Conservation (phyloP, 179 eudicot genomes). For the Nepenthes alata region DNA sequence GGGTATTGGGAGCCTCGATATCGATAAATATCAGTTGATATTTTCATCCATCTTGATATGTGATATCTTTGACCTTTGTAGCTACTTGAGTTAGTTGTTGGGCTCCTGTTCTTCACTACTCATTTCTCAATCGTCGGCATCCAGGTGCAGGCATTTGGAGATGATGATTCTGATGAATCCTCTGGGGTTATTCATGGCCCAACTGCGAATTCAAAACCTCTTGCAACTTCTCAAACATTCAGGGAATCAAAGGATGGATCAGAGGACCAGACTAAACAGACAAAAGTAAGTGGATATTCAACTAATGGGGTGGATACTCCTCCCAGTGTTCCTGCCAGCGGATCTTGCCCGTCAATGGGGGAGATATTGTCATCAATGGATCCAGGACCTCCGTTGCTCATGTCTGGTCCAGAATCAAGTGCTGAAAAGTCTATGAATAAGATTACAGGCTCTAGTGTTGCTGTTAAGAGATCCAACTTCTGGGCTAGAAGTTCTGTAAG, state of each 20-base stretch:
- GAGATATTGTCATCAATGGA: slow-evolving; percentile 74
- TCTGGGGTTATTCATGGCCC: slow-evolving; percentile 29
- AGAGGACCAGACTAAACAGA: slow-evolving; percentile 31
- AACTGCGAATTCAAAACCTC: slow-evolving; percentile 37
- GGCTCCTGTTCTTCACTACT: neutral
- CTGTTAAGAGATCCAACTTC: slow-evolving; percentile 54
- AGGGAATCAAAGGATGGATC: slow-evolving; percentile 30
- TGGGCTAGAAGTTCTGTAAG: slow-evolving; percentile 86
- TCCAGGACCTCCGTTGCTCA: slow-evolving; percentile 61
- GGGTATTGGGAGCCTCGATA: no score
- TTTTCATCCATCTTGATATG: no score
- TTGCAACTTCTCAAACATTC: slow-evolving; percentile 24
- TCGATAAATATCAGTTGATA: no score
- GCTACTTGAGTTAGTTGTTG: neutral
- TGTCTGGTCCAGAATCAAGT: slow-evolving; percentile 41
- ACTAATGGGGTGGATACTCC: slow-evolving; percentile 28
- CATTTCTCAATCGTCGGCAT: slow-evolving; percentile 8
- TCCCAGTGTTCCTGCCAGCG: slow-evolving; percentile 26
- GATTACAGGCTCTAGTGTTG: slow-evolving; percentile 29
- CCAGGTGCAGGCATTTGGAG: slow-evolving; percentile 45
- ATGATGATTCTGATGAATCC: slow-evolving; percentile 67
- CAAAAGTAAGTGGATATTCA: slow-evolving; percentile 26
- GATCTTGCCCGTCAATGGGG: slow-evolving; percentile 66
- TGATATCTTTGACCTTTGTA: no score
- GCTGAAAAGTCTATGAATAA: slow-evolving; percentile 46